Conservation (phyloP, 345 rosid species). For the Aquilaria yunnanensis region DNA sequence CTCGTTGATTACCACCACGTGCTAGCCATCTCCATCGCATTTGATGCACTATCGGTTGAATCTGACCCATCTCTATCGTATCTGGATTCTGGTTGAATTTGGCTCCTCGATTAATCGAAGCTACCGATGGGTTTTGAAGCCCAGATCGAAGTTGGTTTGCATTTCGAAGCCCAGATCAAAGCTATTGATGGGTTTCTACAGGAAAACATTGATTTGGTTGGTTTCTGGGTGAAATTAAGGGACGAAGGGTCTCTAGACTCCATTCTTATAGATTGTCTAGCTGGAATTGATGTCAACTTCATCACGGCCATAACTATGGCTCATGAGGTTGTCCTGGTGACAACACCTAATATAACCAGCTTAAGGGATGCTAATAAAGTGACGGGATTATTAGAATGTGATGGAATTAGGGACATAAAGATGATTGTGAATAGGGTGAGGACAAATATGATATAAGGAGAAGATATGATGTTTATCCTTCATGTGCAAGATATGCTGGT, state of each 20-base stretch:
- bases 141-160: constrained; percentile 89
- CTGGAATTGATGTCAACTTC: constrained; percentile 95
- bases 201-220: constrained; percentile 84
- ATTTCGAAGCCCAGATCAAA: constrained; percentile 94
- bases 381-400: constrained; percentile 80
- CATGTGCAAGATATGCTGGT: constrained; percentile 96
- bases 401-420: constrained; percentile 88
- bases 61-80: no score
- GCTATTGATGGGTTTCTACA: constrained; percentile 87
- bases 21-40: no score
- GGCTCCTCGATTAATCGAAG: no score
- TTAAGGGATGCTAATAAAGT: constrained; percentile 87
- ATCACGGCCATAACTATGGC: constrained; percentile 98
- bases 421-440: constrained; percentile 91
- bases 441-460: constrained; percentile 98
- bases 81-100: no score
- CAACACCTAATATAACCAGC: constrained; percentile 89
- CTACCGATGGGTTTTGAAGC: constrained; percentile 19
- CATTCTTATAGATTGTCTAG: constrained; percentile 83
- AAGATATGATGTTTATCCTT: constrained; percentile 96
- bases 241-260: constrained; percentile 78
- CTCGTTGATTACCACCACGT: no score
- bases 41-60: no score
- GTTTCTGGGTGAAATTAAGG: constrained; percentile 70
- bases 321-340: constrained; percentile 77